phyloP scores from a whole-genome alignment of 2,329 filamentous ascomycete genomes.

The Pseudogymnoascus sp. region DNA sequence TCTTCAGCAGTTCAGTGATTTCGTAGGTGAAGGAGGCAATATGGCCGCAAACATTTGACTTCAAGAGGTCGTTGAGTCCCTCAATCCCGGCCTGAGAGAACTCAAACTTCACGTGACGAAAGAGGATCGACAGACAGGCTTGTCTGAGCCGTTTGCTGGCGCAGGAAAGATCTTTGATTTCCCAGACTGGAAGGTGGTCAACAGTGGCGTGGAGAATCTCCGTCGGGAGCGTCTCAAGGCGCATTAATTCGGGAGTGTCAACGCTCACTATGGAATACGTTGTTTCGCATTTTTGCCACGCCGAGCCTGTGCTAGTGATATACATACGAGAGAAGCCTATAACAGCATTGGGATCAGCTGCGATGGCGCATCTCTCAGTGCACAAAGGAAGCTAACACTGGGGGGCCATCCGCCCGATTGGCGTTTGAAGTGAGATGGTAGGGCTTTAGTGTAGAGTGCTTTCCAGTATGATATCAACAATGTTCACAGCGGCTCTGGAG shows the following conservation, averaged over 20 bases:
- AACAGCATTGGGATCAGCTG: no score
- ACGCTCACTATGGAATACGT: background rate
- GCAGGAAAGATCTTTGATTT: constrained; percentile 12
- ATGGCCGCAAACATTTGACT: constrained; percentile 12
- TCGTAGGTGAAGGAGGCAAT: constrained; percentile 12
- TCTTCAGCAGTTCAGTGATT: background rate
- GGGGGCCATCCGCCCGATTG: no score
- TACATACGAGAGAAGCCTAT: no score
- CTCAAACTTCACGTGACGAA: constrained; percentile 12
- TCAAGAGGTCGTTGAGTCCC: constrained; percentile 10
- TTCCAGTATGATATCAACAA: no score
- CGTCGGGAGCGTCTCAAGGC: background rate
- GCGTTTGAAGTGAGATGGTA: no score
- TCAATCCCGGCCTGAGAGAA: constrained; percentile 13
- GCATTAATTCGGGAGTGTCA: background rate
- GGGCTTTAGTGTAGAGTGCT: no score
- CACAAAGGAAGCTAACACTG: no score
- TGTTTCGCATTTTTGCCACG: no score
- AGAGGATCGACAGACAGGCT: constrained; percentile 11
- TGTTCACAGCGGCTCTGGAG: no score
- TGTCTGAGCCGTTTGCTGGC: constrained; percentile 13
- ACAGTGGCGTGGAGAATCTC: constrained; percentile 11
- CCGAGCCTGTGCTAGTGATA: no score
- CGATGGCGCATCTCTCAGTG: no score
- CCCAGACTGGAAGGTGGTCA: constrained; percentile 7